A percentile compares a stretch with the other conserved stretches of the same genome.
Conservation (phyloP, 768 basidiomycete genomes). For the Tephrocybe sp. region DNA sequence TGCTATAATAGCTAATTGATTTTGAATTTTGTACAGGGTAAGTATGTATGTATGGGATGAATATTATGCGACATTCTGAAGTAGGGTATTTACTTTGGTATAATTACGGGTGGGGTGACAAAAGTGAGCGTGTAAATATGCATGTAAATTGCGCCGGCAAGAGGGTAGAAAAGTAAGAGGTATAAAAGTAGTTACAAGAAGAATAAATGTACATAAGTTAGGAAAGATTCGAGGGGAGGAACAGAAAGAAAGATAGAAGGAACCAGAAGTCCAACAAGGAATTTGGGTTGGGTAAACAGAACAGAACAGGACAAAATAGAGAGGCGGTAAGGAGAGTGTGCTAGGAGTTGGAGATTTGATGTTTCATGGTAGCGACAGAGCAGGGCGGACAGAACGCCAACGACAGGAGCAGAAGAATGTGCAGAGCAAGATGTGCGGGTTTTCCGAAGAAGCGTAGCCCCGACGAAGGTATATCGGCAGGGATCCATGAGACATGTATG, state of each 20-base stretch:
- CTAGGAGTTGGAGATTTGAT: conserved; percentile 1
- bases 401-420: background rate
- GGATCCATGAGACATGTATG: background rate
- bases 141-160: conserved; percentile 12
- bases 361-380: conserved; percentile 13
- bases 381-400: background rate
- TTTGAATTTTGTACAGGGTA: conserved; percentile 13
- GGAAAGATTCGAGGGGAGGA: background rate
- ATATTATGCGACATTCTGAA: conserved; percentile 17
- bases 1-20: conserved; percentile 2
- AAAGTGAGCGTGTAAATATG: conserved; percentile 12
- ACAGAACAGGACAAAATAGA: too few species aligned
- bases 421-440: conserved; percentile 5
- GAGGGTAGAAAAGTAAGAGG: conserved; percentile 4
- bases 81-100: conserved; percentile 17
- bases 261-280: conserved; percentile 2
- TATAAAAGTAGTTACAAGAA: conserved; percentile 9
- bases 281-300: background rate
- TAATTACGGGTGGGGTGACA: conserved; percentile 10
- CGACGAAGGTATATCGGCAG: background rate
- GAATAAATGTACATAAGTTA: conserved; percentile 21
- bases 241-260: background rate
- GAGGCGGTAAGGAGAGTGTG: conserved; percentile 1
- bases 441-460: background rate
- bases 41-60: background rate